Evolutionary conservation across 495 filamentous ascomycete species (phyloP), one percentile per base, ranked within the genome.

Genomic region (Lepraria neglecta): DNA sequence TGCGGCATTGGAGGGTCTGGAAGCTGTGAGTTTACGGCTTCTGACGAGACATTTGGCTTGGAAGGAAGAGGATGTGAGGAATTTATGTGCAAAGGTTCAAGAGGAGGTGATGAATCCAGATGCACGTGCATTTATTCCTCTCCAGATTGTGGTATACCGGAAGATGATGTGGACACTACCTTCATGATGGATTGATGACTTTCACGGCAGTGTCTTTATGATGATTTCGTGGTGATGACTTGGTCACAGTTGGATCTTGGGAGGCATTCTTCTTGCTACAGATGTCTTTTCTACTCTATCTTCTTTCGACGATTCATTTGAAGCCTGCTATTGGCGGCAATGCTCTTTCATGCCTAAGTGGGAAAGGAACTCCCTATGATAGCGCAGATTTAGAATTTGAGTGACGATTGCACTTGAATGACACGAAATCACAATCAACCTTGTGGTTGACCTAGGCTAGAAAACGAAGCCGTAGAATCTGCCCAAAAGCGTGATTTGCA

Each of bases 1-100:
- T 30, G 72, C 78, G 0, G 68, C 82, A 55, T 70, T 91, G 40
- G 85, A 87, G 66, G 83, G 83, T 2, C 67, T 90, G 48, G 88
- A 91, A 69, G 78, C 87, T 1, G 65, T 73, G 19, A 77, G 77
- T 40, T 62, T 91, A 62, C 77, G 88, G 21, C 74, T 79, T 24
- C 67, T 92, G 31, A 90, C 87, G 1, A 76, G 74, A 53, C 72
- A 78, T 27, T 75, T 81, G 51, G 77, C 77, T 5, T 88, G 83
- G 83, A 76, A 77, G 15, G 64, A 75, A 11, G 76, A 80, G 0
- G 75, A 80, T 33, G 82, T 85, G 55, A 76, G 75, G 33, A 71
- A 78, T 17, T 73, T 83, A 19, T 86, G 83, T 71, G 75, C 77
- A 19, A 72, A 76, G 67, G 78, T 83, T 3, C 75, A 75, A 15